Evolutionary conservation across 2,329 filamentous ascomycete genomes (phyloP).

Genomic region (Clonostachys chloroleuca): DNA sequence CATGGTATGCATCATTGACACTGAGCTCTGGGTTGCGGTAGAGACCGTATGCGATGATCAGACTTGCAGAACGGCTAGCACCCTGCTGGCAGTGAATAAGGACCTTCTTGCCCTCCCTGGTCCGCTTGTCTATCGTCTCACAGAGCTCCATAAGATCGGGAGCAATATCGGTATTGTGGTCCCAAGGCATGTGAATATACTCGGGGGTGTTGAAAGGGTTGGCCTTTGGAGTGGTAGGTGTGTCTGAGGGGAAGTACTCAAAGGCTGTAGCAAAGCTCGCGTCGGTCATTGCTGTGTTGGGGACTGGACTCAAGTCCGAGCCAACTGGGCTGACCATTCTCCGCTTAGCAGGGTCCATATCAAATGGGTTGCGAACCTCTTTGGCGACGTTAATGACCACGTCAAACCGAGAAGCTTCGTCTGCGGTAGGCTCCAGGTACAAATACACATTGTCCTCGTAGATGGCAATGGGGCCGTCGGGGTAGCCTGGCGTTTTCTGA

Average conservation of each 20-base stretch:
- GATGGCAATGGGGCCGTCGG: conserved; percentile 76
- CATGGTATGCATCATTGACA: conserved; percentile 80
- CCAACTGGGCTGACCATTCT: conserved; percentile 16
- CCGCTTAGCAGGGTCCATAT: conserved; percentile 13
- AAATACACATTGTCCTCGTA: conserved; percentile 75
- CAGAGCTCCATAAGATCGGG: conserved; percentile 72
- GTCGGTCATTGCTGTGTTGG: conserved; percentile 52
- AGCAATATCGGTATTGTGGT: conserved; percentile 83
- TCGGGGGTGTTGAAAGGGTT: conserved; percentile 54
- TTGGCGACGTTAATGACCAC: conserved; percentile 82
- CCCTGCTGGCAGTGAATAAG: conserved; percentile 84
- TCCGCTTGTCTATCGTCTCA: conserved; percentile 69
- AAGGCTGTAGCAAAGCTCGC: conserved; percentile 58
- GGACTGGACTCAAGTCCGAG: conserved; percentile 32
- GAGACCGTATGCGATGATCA: conserved; percentile 82
- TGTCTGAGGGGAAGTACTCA: conserved; percentile 42
- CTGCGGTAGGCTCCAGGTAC: conserved; percentile 74
- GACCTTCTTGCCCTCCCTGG: conserved; percentile 70
- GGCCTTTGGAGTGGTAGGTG: conserved; percentile 54
- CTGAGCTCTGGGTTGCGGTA: conserved; percentile 73
- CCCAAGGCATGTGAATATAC: conserved; percentile 85
- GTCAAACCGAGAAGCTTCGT: conserved; percentile 74
- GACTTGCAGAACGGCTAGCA: conserved; percentile 77
- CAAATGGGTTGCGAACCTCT: conserved; percentile 76
- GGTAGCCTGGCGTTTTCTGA: conserved; percentile 78